Evolutionary conservation across 2,329 filamentous ascomycete genomes (phyloP), one percentile per base, ranked within the genome.

Genomic region (Didymella segeticola): DNA sequence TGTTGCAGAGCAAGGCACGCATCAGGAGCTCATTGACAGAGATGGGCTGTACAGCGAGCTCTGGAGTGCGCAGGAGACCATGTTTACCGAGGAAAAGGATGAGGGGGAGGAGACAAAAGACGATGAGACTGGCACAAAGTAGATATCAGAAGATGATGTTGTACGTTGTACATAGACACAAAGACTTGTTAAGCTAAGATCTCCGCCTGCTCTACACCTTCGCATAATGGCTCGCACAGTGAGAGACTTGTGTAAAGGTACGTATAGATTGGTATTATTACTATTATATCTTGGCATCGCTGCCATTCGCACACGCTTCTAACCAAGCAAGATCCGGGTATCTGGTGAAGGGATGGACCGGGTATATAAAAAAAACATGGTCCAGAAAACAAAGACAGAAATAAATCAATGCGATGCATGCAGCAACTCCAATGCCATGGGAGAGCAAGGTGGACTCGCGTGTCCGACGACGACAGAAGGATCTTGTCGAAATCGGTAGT

Each of bases 1-100:
- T 12, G 92, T 98, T n/a, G 91, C 88, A 2, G 95, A 98, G 78
- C 86, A 85, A 74, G 95, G 95, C 12, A 96, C 90, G 14, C 95
- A 99, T 74, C 83, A 89, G 54, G 85, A 95, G 72, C 77, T 99
- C 53, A 86, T 98, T 57, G 89, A 95, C 62, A 80, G 79, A 14
- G 88, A 85, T 10, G 91, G 91, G 0, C 80, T 97, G 19, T 98
- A 98, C 74, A 86, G 90, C 6, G 89, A 96, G 75, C 79, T 98
- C 38, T 98, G 93, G 93, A 93, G 88, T 77, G 88, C 71, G 15
- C 72, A 75, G 55, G 72, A 75, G 56, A 75, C 72, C 3, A 57
- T 73, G 49, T 74, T 75, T 41, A 56, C 54, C 1, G 66, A 67
- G 6, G 61, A 57, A 12, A 54, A 59, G 15, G 48, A 43, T 11